Percentiles rank a stretch among this genome's conserved stretches.
These are phyloP conservation scores for Schizophyllum commune DNA, from an alignment of 1,284 basidiomycete species.

Conservation along the genomic window DNA sequence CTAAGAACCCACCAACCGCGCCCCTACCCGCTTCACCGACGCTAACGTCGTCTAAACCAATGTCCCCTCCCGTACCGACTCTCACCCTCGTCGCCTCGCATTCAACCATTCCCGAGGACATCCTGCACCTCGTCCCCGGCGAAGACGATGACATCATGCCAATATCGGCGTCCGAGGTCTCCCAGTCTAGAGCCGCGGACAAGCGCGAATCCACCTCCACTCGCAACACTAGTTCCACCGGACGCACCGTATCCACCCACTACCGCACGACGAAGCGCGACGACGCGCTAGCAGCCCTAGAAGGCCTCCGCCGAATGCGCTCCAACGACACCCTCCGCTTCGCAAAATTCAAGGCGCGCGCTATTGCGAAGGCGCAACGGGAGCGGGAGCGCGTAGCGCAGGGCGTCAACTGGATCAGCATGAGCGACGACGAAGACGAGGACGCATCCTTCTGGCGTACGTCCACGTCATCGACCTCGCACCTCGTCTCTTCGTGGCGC, in stretches of 20 bases:
- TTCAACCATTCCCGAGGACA: neutral
- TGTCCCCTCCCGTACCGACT: neutral
- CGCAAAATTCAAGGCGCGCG: neutral
- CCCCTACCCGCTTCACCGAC: neutral
- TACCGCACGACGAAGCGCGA: neutral
- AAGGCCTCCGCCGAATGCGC: neutral
- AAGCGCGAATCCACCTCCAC: neutral
- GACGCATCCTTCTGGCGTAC: neutral
- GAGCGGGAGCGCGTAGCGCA: neutral
- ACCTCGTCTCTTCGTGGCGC: neutral
- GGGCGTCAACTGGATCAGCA: neutral
- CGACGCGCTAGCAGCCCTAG: neutral
- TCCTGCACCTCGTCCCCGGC: neutral
- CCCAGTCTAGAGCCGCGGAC: neutral
- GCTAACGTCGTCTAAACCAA: neutral
- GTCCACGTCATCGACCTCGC: neutral
- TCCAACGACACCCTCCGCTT: neutral
- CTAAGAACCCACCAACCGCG: neutral
- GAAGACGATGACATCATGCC: neutral
- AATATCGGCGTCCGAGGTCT: too few species aligned
- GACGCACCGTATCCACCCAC: neutral
- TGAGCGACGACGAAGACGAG: neutral
- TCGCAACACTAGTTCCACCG: neutral
- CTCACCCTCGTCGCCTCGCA: neutral
- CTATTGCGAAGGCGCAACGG: neutral